phyloP scores from a whole-genome alignment of 345 rosid species.

The Chamaenerion angustifolium region DNA sequence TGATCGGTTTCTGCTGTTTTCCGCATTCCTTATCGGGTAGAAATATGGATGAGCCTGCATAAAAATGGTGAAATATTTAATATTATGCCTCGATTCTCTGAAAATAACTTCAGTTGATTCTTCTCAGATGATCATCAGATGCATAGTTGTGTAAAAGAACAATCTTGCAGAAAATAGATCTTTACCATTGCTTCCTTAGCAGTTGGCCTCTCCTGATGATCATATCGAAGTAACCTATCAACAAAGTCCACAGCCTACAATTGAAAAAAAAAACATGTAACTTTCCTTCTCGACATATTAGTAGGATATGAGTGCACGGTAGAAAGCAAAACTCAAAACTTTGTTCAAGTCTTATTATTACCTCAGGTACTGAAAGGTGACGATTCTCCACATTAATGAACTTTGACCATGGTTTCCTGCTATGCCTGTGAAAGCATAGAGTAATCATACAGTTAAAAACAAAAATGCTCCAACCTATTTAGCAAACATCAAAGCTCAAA shows the following conservation, averaged over 20 bases:
- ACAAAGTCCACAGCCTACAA: conserved; percentile 84
- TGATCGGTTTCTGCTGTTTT: conserved; percentile 56
- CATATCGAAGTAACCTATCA: conserved; percentile 89
- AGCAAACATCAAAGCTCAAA: neutral
- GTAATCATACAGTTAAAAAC: neutral
- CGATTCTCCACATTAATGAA: conserved; percentile 81
- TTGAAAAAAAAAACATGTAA: neutral
- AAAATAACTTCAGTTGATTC: neutral
- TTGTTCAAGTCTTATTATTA: conserved; percentile 9
- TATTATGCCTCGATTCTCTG: neutral
- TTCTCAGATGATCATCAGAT: no score
- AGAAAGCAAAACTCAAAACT: no score
- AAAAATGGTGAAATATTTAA: neutral
- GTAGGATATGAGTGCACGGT: no score
- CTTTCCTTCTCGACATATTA: no score
- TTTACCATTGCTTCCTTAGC: conserved; percentile 96
- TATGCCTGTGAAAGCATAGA: conserved; percentile 35
- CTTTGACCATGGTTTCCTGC: conserved; percentile 86
- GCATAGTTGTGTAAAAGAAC: neutral
- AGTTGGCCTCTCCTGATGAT: conserved; percentile 95
- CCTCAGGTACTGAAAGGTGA: conserved; percentile 90
- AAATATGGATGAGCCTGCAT: conserved; percentile 88
- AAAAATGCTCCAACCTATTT: conserved; percentile 1
- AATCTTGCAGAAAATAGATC: neutral
- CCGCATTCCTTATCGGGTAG: conserved; percentile 73